Evolutionary conservation across 2,329 filamentous ascomycete species (phyloP), one percentile per base, ranked within the genome.

Genomic region (Endothia cerciana): DNA sequence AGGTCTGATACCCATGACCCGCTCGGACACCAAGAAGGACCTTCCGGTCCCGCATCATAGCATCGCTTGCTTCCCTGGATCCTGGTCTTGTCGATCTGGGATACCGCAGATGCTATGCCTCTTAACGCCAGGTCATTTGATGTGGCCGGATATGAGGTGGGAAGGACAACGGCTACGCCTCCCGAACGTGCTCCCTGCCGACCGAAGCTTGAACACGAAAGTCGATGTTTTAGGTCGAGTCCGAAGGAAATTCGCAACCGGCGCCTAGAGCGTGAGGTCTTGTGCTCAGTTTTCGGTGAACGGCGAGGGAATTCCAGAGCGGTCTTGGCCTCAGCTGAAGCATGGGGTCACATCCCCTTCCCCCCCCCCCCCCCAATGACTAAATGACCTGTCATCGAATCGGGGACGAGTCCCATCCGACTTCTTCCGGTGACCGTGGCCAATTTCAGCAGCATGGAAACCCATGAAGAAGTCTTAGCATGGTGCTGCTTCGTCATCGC

Each of bases 331-430:
- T 25, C 49, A 19, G 25, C n/a, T 28, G 51, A 55, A 17, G 51
- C 13, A n/a, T 15, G 28, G 17, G 51, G 51, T 55, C 33, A 10
- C 28, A 56, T n/a, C n/a, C n/a, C n/a, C n/a, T n/a, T n/a, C n/a
- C n/a, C n/a, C n/a, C n/a, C n/a, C n/a, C n/a, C n/a, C n/a, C n/a
- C 36, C 38, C 49, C 30, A 41, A 45, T n/a, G 41, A 45, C 19
- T 22, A 22, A 45, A 45, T n/a, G 19, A 11, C 47, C 47, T 6
- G 22, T 55, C 19, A 25, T 55, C 59, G 45, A 28, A 61, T 61
- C 45, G 22, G 59, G 33, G 19, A 38, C 33, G 8, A 28, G 28
- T 61, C 45, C 28, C 22, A 51, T 13, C 45, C 45, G 59, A 51
- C 41, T 28, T 61, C n/a, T 28, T 36, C 30, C 8, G 45, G 15